Evolutionary conservation across 371 early-diverging fungal species (phyloP), one percentile per base, ranked within the genome.

Genomic region (Paraphysoderma sedebokerense): DNA sequence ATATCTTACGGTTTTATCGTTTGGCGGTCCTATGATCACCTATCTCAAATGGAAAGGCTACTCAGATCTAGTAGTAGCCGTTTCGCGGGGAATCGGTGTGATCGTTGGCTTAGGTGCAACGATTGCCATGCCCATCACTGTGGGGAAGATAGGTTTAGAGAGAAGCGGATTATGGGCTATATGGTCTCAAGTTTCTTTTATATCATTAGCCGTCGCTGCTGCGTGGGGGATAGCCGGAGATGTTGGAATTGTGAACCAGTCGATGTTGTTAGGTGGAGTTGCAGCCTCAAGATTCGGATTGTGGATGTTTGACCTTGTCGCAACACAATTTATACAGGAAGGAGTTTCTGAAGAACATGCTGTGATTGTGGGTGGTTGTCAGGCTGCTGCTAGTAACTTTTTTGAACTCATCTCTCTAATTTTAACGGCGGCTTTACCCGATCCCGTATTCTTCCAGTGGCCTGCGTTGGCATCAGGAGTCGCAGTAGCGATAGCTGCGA

Each of bases 261-360:
- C 17, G 37, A n/a, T 36, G 37, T 32, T 42, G 6, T 9, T 62
- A 40, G 55, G 22, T 9, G 60, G 62, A n/a, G 49, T 52, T 11
- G 41, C 46, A 1, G 19, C 48, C 17, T 57, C 57, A 15, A 40
- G 66, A 7, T 52, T 53, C 44, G 62, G 61, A 9, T 45, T 63
- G 46, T 66, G 66, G 66, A 44, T 47, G 1, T 66, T 66, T 56
- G 66, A 66, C 38, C 30, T 66, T 37, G 53, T 47, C 1, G 54
- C 59, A 42, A 55, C 47, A 45, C 66, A 66, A 51, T 44, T 66
- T n/a, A 28, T 66, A 48, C 67, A 66, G 44, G 60, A 63, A 34
- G 5, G n/a, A 5, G 26, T 41, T 3, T 28, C 22, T 2, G 22
- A n/a, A n/a, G n/a, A n/a, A n/a, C n/a, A n/a, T n/a, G n/a, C n/a